Percentiles rank a stretch among this genome's conserved stretches.
Evolutionary conservation across 306 rosid species (phyloP).

Genomic region (Mimosa bimucronata): DNA sequence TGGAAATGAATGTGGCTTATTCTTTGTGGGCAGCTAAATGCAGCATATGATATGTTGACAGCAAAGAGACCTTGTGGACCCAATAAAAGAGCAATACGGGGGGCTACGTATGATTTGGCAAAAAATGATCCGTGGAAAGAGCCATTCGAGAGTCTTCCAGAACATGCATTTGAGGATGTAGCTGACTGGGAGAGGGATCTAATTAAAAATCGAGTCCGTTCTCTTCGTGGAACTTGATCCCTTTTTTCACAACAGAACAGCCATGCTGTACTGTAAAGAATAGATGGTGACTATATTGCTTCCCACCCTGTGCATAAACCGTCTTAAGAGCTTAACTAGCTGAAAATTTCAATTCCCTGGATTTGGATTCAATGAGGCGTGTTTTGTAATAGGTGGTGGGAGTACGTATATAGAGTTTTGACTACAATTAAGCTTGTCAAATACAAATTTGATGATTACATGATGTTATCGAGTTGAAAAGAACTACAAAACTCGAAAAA

Average conservation of each 20-base stretch:
- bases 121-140: constrained; percentile 89
- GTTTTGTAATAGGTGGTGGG: background rate
- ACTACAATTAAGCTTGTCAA: too few species aligned
- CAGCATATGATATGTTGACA: constrained; percentile 76
- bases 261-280: background rate
- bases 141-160: constrained; percentile 88
- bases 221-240: constrained; percentile 76
- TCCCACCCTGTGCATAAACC: background rate
- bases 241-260: background rate
- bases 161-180: constrained; percentile 72
- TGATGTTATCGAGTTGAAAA: background rate
- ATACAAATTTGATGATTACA: too few species aligned
- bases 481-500: background rate
- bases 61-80: constrained; percentile 95
- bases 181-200: constrained; percentile 91
- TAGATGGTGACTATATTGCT: background rate
- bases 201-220: constrained; percentile 63
- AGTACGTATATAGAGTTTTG: background rate
- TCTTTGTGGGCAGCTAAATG: constrained; percentile 60
- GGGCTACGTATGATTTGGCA: constrained; percentile 81
- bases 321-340: background rate
- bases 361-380: background rate
- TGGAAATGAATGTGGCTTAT: constrained; percentile 28
- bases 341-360: background rate
- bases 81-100: constrained; percentile 72